Conservation (phyloP, 352 stramenopile species). For the Pythium periplocum region DNA sequence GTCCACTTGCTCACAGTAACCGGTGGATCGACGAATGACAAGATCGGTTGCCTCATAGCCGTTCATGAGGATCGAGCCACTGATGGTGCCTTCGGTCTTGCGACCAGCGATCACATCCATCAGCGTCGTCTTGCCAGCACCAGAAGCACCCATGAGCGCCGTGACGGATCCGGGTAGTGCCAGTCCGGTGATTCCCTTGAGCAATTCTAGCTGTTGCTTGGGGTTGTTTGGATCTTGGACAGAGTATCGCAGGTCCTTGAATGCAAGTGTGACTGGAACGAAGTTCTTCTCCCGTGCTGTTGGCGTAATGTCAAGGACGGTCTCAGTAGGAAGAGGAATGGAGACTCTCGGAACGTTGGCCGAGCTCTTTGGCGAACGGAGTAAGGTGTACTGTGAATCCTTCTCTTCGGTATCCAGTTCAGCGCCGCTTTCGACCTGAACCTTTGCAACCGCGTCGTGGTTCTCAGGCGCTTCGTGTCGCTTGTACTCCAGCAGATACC, state of each 20-base stretch:
- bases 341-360: background rate
- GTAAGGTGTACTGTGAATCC: background rate
- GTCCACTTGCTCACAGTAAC: constrained; percentile 30
- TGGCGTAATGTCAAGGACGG: constrained; percentile 3
- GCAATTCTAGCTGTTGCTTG: constrained; percentile 29
- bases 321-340: background rate
- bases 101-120: constrained; percentile 50
- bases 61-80: constrained; percentile 36
- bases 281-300: constrained; percentile 14
- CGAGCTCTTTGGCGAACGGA: constrained; percentile 6
- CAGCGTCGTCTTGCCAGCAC: constrained; percentile 66
- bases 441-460: constrained; percentile 4
- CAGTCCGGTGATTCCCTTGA: constrained; percentile 22
- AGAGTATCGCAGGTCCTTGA: constrained; percentile 25
- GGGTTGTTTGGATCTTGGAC: constrained; percentile 18
- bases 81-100: constrained; percentile 66
- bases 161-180: constrained; percentile 26
- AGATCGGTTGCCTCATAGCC: constrained; percentile 17
- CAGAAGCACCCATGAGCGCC: constrained; percentile 34
- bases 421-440: background rate
- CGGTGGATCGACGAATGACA: constrained; percentile 18
- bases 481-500: constrained; percentile 20
- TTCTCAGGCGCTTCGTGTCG: constrained; percentile 18
- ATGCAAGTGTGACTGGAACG: constrained; percentile 21
- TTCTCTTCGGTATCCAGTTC: background rate